Base-by-base conservation (phyloP, 2,329 filamentous ascomycete genomes). In the Talaromyces amestolkiae region DNA sequence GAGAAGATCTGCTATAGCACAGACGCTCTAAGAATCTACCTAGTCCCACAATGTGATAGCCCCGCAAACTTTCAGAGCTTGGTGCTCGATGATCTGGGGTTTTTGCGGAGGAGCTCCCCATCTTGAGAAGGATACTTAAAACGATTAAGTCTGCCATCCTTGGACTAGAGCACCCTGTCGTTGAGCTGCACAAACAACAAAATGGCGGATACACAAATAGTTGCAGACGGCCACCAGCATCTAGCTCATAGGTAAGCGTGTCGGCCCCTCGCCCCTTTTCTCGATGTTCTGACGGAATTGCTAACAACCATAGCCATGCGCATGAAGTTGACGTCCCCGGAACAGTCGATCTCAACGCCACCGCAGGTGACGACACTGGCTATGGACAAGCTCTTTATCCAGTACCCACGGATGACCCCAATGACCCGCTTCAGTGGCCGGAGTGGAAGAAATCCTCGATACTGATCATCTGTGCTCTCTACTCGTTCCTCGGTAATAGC, bases 361-460 rank as follows among this genome's bases (percentile, higher is more conserved):
- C 68, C 79, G 85, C 87, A 76, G 85, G 85, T 54, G 85, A 87
- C 69, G 85, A 87, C 69, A 85, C 85, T 0, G 84, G 78, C 0
- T 85, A 85, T 66, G 86, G 86, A 24, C 85, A 87, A 72, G 86
- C 86, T 2, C 78, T 88, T 3, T 88, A 84, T 69, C 86, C 86
- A 1, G 85, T 87, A 0, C 86, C 86, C 1, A 83, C 85, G 1
- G 82, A 86, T 63, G 85, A 87, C 69, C 86, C 86, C 1, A 88
- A 88, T 66, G 85, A 88, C 71, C 86, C 86, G 8, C 77, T 87
- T 10, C 82, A 85, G 78, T 88, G 86, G 86, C 72, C 83, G 1
- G 77, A 74, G 33, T 79, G 75, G 69, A 87, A 86, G 77, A 88
- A 88, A 73, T 82, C 79, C 1, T 78, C 81, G 71, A 87, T 88